A percentile compares a stretch with the other conserved stretches of the same genome.
These are phyloP conservation scores for Aspergillus latus DNA, from an alignment of 2,329 filamentous ascomycete species.

Conservation along the genomic window DNA sequence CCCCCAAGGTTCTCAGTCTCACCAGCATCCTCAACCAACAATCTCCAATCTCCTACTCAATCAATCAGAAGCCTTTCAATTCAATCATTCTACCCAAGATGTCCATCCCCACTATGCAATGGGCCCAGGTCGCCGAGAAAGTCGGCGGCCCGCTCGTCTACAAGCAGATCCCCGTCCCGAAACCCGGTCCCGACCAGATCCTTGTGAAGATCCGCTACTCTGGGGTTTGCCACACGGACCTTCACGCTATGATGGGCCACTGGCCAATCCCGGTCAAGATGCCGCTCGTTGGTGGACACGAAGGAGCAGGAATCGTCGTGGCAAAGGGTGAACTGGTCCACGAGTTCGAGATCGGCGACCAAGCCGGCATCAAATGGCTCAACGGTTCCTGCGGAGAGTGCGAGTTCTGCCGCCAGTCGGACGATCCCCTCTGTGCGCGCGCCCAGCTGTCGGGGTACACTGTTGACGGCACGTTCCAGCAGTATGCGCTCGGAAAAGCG, in stretches of 20 bases:
- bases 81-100: conserved; percentile 12
- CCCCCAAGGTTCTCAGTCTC: conserved; percentile 5
- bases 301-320: conserved; percentile 13
- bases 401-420: conserved; percentile 72
- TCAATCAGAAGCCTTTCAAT: not conserved
- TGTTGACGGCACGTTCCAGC: conserved; percentile 88
- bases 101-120: conserved; percentile 76
- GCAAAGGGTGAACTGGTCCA: conserved; percentile 11
- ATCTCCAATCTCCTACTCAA: not conserved
- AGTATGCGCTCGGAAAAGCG: conserved; percentile 85
- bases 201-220: conserved; percentile 15
- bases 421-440: conserved; percentile 77
- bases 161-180: conserved; percentile 35
- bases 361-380: conserved; percentile 62
- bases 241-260: conserved; percentile 11
- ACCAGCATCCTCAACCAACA: conserved; percentile 1
- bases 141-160: conserved; percentile 63
- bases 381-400: conserved; percentile 82
- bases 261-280: conserved; percentile 9
- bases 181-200: conserved; percentile 14
- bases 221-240: conserved; percentile 18
- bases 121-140: conserved; percentile 87
- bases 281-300: conserved; percentile 15
- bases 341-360: conserved; percentile 14
- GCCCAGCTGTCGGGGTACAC: conserved; percentile 82